Evolutionary conservation across 169 alveolate species (phyloP).

Genomic region (Babesia sp.): DNA sequence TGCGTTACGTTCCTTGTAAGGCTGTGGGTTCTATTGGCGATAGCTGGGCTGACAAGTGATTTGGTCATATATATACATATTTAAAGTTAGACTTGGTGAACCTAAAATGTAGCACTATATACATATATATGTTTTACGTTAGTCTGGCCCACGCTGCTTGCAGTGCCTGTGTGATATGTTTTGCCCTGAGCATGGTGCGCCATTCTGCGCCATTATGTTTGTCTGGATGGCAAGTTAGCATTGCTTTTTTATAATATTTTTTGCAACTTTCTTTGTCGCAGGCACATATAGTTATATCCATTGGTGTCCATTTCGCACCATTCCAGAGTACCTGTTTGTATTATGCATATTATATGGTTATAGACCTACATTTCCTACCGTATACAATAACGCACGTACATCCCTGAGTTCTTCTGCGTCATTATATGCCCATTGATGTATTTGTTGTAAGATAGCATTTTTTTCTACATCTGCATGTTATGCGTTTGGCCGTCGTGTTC

Average conservation of each 20-base stretch:
- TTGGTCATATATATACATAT: background rate
- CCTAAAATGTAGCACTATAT: background rate
- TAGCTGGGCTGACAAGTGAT: constrained; percentile 83
- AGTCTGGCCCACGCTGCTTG: constrained; percentile 34
- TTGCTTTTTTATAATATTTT: constrained; percentile 66
- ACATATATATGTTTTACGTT: background rate
- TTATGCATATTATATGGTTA: background rate
- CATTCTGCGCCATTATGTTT: constrained; percentile 14
- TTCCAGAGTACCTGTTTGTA: constrained; percentile 74
- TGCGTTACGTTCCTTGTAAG: constrained; percentile 80
- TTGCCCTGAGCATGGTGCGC: constrained; percentile 28
- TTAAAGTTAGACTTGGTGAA: background rate
- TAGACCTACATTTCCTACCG: constrained; percentile 72
- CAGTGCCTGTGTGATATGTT: constrained; percentile 26
- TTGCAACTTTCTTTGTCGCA: constrained; percentile 76
- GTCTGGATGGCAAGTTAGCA: constrained; percentile 67
- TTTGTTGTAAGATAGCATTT: constrained; percentile 59
- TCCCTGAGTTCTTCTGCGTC: constrained; percentile 76
- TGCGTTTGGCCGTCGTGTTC: background rate
- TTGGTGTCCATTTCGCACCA: constrained; percentile 80
- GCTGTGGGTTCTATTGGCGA: constrained; percentile 83
- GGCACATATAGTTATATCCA: constrained; percentile 77
- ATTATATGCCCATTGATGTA: constrained; percentile 72
- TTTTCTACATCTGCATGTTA: constrained; percentile 18
- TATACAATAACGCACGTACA: constrained; percentile 81